A percentile compares a stretch with the other conserved stretches of the same genome.
Evolutionary conservation across 2,329 filamentous ascomycete species (phyloP).

Genomic region (Colletotrichum endophyticum): DNA sequence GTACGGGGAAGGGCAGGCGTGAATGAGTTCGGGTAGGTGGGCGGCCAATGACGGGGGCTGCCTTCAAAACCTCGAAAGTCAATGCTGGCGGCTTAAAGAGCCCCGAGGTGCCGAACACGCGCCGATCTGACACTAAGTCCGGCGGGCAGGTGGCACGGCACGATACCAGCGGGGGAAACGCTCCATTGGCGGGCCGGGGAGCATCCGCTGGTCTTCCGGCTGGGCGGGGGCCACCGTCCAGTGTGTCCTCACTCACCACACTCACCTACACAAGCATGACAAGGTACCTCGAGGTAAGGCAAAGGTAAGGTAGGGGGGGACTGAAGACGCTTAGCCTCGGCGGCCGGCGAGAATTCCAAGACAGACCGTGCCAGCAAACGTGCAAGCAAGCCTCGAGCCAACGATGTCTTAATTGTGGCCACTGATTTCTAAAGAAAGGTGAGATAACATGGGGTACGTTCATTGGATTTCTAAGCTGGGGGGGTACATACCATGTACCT

Average conservation of each 20-base stretch:
- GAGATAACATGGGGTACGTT: not conserved
- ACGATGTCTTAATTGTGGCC: not conserved
- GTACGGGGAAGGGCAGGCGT: not conserved
- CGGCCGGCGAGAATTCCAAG: not conserved
- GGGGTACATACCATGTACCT: not conserved
- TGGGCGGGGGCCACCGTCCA: not conserved
- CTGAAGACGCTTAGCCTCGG: not conserved
- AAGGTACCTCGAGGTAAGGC: not conserved
- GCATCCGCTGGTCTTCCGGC: not conserved
- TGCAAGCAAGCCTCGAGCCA: not conserved
- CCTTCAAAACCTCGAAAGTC: not conserved
- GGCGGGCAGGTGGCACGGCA: not conserved
- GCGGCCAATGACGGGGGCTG: not conserved
- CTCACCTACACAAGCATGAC: not conserved
- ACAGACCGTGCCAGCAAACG: not conserved
- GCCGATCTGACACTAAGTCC: not conserved
- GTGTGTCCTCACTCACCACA: no score
- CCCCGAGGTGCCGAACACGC: not conserved
- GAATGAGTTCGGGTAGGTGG: not conserved
- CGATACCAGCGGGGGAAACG: not conserved
- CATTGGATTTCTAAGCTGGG: not conserved
- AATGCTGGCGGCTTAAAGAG: not conserved
- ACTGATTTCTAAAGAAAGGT: not conserved
- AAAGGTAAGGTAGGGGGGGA: not conserved
- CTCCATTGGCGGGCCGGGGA: conserved; percentile 4